Percentiles rank a stretch among this genome's conserved stretches.
Evolutionary conservation across 805 yeast species (phyloP).

Genomic region (Ogataea chonburiensis): DNA sequence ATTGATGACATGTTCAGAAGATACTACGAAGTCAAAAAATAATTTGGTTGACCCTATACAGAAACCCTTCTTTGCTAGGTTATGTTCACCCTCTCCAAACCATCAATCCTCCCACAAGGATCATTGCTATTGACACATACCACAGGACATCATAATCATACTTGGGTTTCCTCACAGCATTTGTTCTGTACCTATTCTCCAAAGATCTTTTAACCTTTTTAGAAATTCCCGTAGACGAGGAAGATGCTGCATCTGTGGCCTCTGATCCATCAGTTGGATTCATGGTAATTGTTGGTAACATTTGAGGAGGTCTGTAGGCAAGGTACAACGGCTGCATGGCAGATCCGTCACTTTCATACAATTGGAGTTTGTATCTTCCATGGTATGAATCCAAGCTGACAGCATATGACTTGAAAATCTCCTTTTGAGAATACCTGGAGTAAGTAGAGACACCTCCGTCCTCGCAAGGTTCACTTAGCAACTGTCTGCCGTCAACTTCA

Average conservation of each 20-base stretch:
- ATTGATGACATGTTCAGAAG: slow-evolving; percentile 91
- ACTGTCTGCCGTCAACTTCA: slow-evolving; percentile 88
- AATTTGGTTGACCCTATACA: slow-evolving; percentile 16
- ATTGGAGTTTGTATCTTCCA: slow-evolving; percentile 74
- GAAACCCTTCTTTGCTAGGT: slow-evolving; percentile 7
- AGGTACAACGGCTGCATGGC: slow-evolving; percentile 84
- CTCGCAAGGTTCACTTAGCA: slow-evolving; percentile 85
- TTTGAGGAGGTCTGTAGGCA: slow-evolving; percentile 91
- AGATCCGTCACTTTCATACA: slow-evolving; percentile 77
- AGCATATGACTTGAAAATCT: slow-evolving; percentile 53
- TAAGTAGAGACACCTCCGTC: slow-evolving; percentile 60
- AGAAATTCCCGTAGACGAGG: slow-evolving; percentile 33
- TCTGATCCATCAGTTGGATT: slow-evolving; percentile 63
- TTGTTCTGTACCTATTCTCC: slow-evolving; percentile 78
- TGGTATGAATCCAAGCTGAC: slow-evolving; percentile 73
- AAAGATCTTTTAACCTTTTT: slow-evolving; percentile 64
- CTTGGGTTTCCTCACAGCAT: slow-evolving; percentile 49
- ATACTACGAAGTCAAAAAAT: slow-evolving; percentile 67
- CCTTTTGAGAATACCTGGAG: slow-evolving; percentile 68
- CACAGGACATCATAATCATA: slow-evolving; percentile 50
- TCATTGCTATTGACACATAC: slow-evolving; percentile 51
- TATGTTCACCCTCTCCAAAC: slow-evolving; percentile 22
- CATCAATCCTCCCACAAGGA: slow-evolving; percentile 32
- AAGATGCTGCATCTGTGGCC: slow-evolving; percentile 34
- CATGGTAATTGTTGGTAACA: slow-evolving; percentile 90